Base-by-base conservation (phyloP, 2,329 filamentous ascomycete genomes). In the Chalaropsis thielavioides region DNA sequence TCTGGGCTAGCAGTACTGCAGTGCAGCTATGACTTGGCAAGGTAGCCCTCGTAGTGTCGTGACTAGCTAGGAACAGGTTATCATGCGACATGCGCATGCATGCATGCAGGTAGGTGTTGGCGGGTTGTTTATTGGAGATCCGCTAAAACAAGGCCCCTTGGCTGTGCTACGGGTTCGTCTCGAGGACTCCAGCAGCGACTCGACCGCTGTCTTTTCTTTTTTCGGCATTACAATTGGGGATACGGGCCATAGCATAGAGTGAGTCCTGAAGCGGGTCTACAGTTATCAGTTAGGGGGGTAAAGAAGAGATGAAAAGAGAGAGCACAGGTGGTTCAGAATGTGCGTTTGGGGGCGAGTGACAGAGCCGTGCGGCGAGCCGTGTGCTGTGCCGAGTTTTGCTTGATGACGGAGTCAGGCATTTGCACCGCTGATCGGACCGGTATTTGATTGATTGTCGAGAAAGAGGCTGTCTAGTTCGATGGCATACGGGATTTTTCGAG, bases 251-350 rank as follows among this genome's bases (percentile, higher is more conserved):
- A 38, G 1, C n/a, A n/a, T n/a, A n/a, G n/a, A n/a, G n/a, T n/a
- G n/a, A 38, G 4, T 38, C 41, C 41, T 7, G 3, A 15, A 43
- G 41, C 10, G 1, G 10, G 43, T 46, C n/a, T n/a, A 17, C 35
- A 38, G 31, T 35, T 5, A 35, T 17, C 10, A 49, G 27, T 17
- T 22, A 35, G 8, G 44, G 35, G 43, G 15, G 54, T 40, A 40
- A 58, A 58, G 54, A 51, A 38, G 40, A 38, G 46, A 38, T n/a
- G 44, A 54, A 63, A 54, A 22, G 44, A 62, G 44, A 13, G 35
- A 49, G n/a, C 43, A 46, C 43, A 58, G 31, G 1, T 38, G 31
- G 13, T n/a, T 58, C 54, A 27, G 54, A 31, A 58, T n/a, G 31
- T 58, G 54, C 17, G 27, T 58, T 11, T 58, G n/a, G 54, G 31